Evolutionary conservation across 148 eudicot species (phyloP), one percentile per base, ranked within the genome.

Genomic region (Oxyria digyna): DNA sequence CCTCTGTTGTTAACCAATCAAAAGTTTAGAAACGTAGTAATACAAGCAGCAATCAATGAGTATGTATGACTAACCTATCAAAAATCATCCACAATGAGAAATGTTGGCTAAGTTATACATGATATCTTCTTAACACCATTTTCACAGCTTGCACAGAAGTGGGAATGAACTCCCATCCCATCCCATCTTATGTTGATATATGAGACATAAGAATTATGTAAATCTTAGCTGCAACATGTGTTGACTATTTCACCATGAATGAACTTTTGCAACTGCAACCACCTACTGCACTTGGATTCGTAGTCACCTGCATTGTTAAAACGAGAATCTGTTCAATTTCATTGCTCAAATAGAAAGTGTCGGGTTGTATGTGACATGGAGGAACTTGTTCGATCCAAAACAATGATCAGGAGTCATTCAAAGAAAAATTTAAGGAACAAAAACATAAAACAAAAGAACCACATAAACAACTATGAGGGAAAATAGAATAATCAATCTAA

Each of bases 231-330:
- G n/a, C 17, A 43, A 12, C 20, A 20, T n/a, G 52, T 8, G 8
- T 20, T 18, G 55, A 52, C 38, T 85, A 80, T 77, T 89, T 82
- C 73, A 84, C 89, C 93, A 85, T 89, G 79, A 92, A 92, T 26
- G 97, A 92, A 71, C 89, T 91, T 78, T 91, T 91, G 76, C 97
- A 91, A 70, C 97, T 84, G 77, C 97, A 91, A 26, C 97, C 97
- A 74, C 97, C 94, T 26, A 91, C 89, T 54, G 97, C 97, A 76
- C 97, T 91, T 69, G 97, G 97, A 81, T 92, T 92, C 67, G 83
- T 72, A n/a, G 84, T 66, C 68, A 92, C 97, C 96, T 92, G 87
- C 82, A 81, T 54, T 29, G 65, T 69, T 69, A 3, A 38, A 75
- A 32, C 13, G 38, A 65, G 21, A 37, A 31, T 17, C 37, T 20